Conservation (phyloP, 1,139 yeast genomes). For the Tardiomyces depauwii region DNA sequence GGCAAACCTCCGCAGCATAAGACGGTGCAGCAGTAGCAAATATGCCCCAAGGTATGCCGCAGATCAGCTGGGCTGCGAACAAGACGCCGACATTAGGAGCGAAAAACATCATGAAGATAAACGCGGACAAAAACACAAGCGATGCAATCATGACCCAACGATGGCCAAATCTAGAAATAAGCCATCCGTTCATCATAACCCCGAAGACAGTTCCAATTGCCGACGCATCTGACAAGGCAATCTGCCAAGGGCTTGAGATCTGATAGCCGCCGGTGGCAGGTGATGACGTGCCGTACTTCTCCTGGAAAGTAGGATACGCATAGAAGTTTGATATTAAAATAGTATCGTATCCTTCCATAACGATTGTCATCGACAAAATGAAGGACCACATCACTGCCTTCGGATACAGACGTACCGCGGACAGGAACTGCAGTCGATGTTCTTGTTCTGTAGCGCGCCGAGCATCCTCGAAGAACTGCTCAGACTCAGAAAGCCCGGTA, state of each 20-base stretch:
- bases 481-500: neutral
- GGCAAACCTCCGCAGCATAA: conserved; percentile 38
- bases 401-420: conserved; percentile 31
- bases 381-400: conserved; percentile 35
- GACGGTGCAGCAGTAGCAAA: conserved; percentile 35
- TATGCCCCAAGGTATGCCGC: conserved; percentile 38
- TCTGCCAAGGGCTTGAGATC: conserved; percentile 36
- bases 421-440: conserved; percentile 29
- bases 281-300: conserved; percentile 26
- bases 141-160: conserved; percentile 27
- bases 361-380: conserved; percentile 29
- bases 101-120: conserved; percentile 35
- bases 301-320: conserved; percentile 32
- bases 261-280: conserved; percentile 15
- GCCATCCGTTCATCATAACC: conserved; percentile 28
- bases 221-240: conserved; percentile 30
- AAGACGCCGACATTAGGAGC: conserved; percentile 29
- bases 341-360: conserved; percentile 39
- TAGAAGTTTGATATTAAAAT: conserved; percentile 30
- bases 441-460: conserved; percentile 1
- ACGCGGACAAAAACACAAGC: conserved; percentile 22
- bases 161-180: conserved; percentile 33
- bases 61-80: conserved; percentile 33
- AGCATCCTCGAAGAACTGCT: neutral
- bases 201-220: conserved; percentile 30